Evolutionary conservation across 352 stramenopile genomes (phyloP).

Genomic region (Paralagenidium karlingii): DNA sequence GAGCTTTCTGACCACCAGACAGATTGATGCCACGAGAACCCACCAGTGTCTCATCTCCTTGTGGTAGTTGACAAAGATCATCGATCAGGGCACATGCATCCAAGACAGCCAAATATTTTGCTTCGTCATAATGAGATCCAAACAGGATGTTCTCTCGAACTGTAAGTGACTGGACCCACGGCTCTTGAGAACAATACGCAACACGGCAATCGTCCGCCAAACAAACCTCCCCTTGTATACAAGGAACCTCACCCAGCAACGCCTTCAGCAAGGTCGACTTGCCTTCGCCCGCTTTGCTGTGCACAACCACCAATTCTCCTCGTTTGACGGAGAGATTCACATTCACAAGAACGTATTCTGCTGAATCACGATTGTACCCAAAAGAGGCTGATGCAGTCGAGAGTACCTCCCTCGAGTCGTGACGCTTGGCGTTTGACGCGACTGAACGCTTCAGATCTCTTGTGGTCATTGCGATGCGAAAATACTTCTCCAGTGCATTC

Average conservation of each 20-base stretch:
- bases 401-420: too few species aligned
- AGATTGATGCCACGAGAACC: slow-evolving; percentile 40
- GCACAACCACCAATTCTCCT: slow-evolving; percentile 39
- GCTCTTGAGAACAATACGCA: slow-evolving; percentile 31
- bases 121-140: slow-evolving; percentile 42
- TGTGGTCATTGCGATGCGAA: too few species aligned
- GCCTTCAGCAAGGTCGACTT: slow-evolving; percentile 14
- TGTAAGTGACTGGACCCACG: slow-evolving; percentile 71
- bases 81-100: slow-evolving; percentile 9
- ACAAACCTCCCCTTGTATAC: slow-evolving; percentile 1
- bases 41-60: slow-evolving; percentile 42
- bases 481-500: too few species aligned
- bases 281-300: slow-evolving; percentile 44
- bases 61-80: slow-evolving; percentile 16
- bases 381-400: too few species aligned
- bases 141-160: slow-evolving; percentile 83
- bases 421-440: too few species aligned
- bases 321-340: too few species aligned
- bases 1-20: slow-evolving; percentile 37
- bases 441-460: too few species aligned
- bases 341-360: too few species aligned
- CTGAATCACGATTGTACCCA: too few species aligned
- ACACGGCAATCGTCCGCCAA: slow-evolving; percentile 11
- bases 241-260: slow-evolving; percentile 1
- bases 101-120: slow-evolving; percentile 21